These are phyloP conservation scores for Acanthamoeba lenticulata DNA, from an alignment of 208 protist species.

Conservation along the genomic window DNA sequence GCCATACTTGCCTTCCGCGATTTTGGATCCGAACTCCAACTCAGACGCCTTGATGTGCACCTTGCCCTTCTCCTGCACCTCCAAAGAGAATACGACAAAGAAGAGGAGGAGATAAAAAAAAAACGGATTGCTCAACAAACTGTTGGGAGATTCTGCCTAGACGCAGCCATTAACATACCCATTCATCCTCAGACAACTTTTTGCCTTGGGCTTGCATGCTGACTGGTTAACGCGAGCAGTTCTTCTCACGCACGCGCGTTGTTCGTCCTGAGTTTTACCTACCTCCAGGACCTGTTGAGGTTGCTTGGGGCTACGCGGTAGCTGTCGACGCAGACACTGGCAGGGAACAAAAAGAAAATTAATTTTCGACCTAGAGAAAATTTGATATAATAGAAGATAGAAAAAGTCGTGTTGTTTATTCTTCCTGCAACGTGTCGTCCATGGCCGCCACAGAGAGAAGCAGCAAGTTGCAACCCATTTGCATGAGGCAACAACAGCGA, in stretches of 20 bases:
- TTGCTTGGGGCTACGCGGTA: no score
- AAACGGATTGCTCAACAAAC: background rate
- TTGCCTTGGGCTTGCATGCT: background rate
- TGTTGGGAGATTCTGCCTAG: background rate
- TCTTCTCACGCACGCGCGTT: background rate
- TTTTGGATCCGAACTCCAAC: constrained; percentile 46
- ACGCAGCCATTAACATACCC: background rate
- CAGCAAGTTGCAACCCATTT: background rate
- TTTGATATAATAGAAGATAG: no score
- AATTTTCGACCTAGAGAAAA: no score
- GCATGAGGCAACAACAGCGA: background rate
- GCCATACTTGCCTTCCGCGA: constrained; percentile 48
- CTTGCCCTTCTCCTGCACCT: constrained; percentile 34
- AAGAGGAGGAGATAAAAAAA: background rate
- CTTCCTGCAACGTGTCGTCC: background rate
- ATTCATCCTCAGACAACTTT: constrained; percentile 1
- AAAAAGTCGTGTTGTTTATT: background rate
- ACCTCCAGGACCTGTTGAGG: no score
- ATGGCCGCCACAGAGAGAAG: background rate
- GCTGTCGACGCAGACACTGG: no score
- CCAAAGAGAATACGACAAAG: background rate
- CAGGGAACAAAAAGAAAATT: no score
- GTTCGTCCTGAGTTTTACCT: background rate
- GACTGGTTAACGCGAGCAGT: no score
- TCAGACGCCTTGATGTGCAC: constrained; percentile 40